Conservation (phyloP, 2,329 filamentous ascomycete species). For the Talaromyces sp. region DNA sequence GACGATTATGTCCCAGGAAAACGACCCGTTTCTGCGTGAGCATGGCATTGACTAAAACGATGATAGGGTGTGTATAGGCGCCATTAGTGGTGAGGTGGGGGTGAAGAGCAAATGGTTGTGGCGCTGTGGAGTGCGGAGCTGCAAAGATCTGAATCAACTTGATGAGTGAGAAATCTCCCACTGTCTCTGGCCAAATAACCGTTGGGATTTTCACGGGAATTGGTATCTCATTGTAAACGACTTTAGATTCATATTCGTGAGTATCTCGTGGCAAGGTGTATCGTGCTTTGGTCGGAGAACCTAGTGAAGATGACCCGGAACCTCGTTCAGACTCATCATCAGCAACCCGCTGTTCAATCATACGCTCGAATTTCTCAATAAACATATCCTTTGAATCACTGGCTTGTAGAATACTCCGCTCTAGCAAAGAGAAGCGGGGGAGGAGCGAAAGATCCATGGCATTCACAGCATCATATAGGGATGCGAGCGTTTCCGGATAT, state of each 20-base stretch:
- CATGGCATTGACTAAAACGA: conserved; percentile 89
- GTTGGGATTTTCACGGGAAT: conserved; percentile 96
- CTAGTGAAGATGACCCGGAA: conserved; percentile 26
- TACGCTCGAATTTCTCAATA: conserved; percentile 93
- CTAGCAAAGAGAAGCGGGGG: conserved; percentile 76
- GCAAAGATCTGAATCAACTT: conserved; percentile 96
- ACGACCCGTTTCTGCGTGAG: conserved; percentile 95
- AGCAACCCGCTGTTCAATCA: conserved; percentile 77
- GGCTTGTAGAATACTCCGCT: conserved; percentile 79
- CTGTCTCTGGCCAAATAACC: conserved; percentile 88
- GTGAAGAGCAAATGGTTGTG: conserved; percentile 80
- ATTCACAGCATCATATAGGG: conserved; percentile 89
- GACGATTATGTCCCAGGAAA: conserved; percentile 91
- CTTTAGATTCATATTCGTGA: conserved; percentile 93
- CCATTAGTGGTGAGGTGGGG: conserved; percentile 92
- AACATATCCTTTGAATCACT: conserved; percentile 96
- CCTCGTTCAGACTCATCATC: conserved; percentile 49
- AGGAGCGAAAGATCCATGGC: conserved; percentile 94
- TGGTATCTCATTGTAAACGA: conserved; percentile 93
- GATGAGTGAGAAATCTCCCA: conserved; percentile 95
- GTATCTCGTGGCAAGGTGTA: conserved; percentile 87
- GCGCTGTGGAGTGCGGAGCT: conserved; percentile 71
- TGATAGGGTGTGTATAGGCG: conserved; percentile 84
- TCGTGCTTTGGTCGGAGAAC: conserved; percentile 53
- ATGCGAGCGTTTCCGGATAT: conserved; percentile 77